These are phyloP conservation scores for Botrytis fabae DNA, from an alignment of 2,329 filamentous ascomycete species.

Conservation along the genomic window DNA sequence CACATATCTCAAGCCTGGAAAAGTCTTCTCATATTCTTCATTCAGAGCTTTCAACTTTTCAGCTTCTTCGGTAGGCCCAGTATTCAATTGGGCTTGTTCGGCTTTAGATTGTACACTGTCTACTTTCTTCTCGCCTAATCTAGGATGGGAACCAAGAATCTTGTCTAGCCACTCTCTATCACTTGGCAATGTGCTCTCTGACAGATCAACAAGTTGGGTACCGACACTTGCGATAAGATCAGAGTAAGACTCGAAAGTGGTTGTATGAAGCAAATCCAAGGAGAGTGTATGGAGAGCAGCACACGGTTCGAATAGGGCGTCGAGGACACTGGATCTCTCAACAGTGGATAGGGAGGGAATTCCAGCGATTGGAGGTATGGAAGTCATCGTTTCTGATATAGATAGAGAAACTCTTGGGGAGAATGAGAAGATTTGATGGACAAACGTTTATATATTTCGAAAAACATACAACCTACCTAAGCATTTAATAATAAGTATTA, in stretches of 20 bases:
- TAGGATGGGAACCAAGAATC: slow-evolving; percentile 79
- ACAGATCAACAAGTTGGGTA: slow-evolving; percentile 60
- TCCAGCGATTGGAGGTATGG: slow-evolving; percentile 58
- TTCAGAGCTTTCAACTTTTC: slow-evolving; percentile 65
- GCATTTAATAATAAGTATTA: background rate
- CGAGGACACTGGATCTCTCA: slow-evolving; percentile 60
- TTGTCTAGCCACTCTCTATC: slow-evolving; percentile 61
- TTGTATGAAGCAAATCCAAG: slow-evolving; percentile 62
- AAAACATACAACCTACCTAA: background rate
- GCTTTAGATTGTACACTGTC: slow-evolving; percentile 78
- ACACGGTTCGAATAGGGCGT: slow-evolving; percentile 84
- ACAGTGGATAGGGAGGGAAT: slow-evolving; percentile 57
- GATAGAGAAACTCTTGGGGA: background rate
- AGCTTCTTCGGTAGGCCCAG: slow-evolving; percentile 56
- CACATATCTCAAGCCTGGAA: slow-evolving; percentile 83
- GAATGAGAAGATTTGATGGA: background rate
- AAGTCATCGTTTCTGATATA: slow-evolving; percentile 5
- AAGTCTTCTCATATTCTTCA: slow-evolving; percentile 73
- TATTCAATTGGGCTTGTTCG: slow-evolving; percentile 77
- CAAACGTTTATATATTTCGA: background rate
- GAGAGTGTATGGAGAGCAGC: slow-evolving; percentile 71
- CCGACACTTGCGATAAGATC: slow-evolving; percentile 69
- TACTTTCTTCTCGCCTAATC: slow-evolving; percentile 77
- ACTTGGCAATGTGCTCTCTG: slow-evolving; percentile 50
- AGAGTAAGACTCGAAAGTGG: slow-evolving; percentile 65